These are phyloP conservation scores for Picochlorum sp. DNA, from an alignment of 139 green algal genomes.

Conservation along the genomic window DNA sequence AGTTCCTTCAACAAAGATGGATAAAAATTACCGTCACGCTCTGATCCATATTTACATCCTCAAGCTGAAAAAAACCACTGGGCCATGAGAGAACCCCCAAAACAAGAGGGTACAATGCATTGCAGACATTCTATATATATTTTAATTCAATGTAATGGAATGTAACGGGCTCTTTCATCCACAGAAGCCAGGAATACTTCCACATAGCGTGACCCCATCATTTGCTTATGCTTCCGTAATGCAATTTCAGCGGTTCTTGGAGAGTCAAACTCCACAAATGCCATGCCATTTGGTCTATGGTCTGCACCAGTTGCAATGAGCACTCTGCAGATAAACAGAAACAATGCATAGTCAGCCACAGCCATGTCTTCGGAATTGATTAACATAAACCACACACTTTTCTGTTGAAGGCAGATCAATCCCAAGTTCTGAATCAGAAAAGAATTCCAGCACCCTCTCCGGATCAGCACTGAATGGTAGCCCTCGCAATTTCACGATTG, in stretches of 20 bases:
- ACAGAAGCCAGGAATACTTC: conserved; percentile 62
- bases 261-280: conserved; percentile 65
- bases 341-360: not conserved
- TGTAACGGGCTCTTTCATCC: conserved; percentile 29
- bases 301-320: conserved; percentile 42
- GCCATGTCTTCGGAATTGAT: not conserved
- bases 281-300: conserved; percentile 55
- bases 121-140: too few species aligned
- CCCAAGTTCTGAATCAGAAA: conserved; percentile 44
- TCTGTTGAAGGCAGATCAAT: conserved; percentile 8
- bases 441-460: conserved; percentile 71
- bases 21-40: conserved; percentile 45
- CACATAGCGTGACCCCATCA: conserved; percentile 77
- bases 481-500: conserved; percentile 67
- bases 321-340: conserved; percentile 12
- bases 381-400: too few species aligned
- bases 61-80: conserved; percentile 27
- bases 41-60: conserved; percentile 61
- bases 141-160: too few species aligned
- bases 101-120: too few species aligned
- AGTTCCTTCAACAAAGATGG: conserved; percentile 39
- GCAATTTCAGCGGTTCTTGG: conserved; percentile 44
- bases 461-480: conserved; percentile 66
- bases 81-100: too few species aligned
- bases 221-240: conserved; percentile 64